Conservation (phyloP, 495 filamentous ascomycete genomes). For the Poronia punctata region DNA sequence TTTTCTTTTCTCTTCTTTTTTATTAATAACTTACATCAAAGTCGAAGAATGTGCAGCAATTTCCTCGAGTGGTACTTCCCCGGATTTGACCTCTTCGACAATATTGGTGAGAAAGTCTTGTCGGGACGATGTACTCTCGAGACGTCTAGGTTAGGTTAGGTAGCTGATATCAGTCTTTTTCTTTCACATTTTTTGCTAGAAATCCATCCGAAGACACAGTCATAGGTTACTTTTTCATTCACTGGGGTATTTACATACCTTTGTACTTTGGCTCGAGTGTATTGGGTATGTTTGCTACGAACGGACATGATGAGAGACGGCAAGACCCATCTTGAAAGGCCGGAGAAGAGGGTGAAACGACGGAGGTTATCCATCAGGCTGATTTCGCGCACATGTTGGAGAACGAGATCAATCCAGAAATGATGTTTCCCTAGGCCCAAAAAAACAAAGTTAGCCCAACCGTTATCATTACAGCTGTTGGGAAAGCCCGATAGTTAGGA, state of each 20-base stretch:
- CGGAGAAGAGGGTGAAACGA: neutral
- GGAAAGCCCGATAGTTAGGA: too few relatives aligned
- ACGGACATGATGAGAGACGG: slow-evolving; percentile 1
- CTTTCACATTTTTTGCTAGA: too few relatives aligned
- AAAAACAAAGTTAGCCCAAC: neutral
- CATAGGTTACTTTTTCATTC: neutral
- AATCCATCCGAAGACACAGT: too few relatives aligned
- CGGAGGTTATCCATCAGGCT: slow-evolving; percentile 11
- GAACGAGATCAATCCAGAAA: slow-evolving; percentile 3
- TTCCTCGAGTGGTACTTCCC: slow-evolving; percentile 19
- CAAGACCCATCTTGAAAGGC: neutral
- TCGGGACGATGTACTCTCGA: slow-evolving; percentile 8
- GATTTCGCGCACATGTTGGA: slow-evolving; percentile 1
- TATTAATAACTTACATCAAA: slow-evolving; percentile 16
- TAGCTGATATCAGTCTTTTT: too few relatives aligned
- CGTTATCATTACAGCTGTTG: neutral
- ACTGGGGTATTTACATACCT: too few relatives aligned
- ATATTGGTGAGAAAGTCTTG: slow-evolving; percentile 22
- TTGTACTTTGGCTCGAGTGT: slow-evolving; percentile 1
- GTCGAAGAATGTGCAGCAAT: slow-evolving; percentile 16
- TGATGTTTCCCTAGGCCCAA: slow-evolving; percentile 2
- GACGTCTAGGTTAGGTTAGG: neutral
- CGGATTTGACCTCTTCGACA: slow-evolving; percentile 14
- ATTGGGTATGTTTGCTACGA: slow-evolving; percentile 2
- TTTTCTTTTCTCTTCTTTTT: too few relatives aligned